phyloP scores from a whole-genome alignment of 2,329 filamentous ascomycete species.

The Penicillium palitans region DNA sequence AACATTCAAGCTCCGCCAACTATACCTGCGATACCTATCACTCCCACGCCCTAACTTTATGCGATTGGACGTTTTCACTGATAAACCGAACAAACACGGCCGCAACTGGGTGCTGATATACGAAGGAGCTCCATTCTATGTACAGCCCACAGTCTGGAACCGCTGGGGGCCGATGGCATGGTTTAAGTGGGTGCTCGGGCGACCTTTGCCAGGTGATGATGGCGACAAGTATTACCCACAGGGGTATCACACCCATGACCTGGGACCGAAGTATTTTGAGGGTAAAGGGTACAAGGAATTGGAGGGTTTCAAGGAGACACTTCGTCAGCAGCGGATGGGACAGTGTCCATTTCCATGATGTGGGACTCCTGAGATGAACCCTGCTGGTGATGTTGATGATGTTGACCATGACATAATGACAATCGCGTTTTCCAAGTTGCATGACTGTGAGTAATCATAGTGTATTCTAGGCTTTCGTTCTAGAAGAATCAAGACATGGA shows the following conservation, averaged over 20 bases:
- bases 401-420: not conserved
- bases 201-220: constrained; percentile 51
- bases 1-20: constrained; percentile 53
- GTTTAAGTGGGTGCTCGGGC: constrained; percentile 47
- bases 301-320: constrained; percentile 41
- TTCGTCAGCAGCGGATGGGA: constrained; percentile 41
- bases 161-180: constrained; percentile 61
- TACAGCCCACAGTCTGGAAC: constrained; percentile 58
- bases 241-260: constrained; percentile 55
- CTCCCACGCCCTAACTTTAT: constrained; percentile 57
- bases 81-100: constrained; percentile 55
- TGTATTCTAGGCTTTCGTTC: not conserved
- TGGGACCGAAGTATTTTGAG: constrained; percentile 60
- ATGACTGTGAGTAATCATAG: not conserved
- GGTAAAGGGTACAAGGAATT: constrained; percentile 49
- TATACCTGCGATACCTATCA: constrained; percentile 57
- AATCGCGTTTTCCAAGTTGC: not conserved
- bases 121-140: constrained; percentile 65
- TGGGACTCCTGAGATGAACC: not conserved
- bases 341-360: constrained; percentile 49
- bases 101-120: constrained; percentile 55
- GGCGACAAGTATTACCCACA: constrained; percentile 49
- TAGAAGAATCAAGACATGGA: not conserved
- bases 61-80: constrained; percentile 43
- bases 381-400: not conserved